Evolutionary conservation across 2,329 filamentous ascomycete species (phyloP), one percentile per base, ranked within the genome.

Genomic region (Metarhizium album): DNA sequence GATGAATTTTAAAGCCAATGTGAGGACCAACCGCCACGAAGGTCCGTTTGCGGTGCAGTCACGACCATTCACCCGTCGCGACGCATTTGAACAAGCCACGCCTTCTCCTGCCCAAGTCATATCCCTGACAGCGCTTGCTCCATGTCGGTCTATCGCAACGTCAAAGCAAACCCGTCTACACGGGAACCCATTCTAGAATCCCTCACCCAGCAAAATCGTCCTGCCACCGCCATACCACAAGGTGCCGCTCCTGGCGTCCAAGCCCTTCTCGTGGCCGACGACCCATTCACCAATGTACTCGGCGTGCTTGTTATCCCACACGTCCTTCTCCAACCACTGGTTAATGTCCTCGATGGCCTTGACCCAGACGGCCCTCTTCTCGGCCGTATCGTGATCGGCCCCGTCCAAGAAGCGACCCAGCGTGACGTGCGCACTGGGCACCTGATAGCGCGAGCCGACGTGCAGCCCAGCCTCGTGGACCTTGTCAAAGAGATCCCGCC

Each of bases 211-310:
- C 61, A 75, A 69, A 53, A 95, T 74, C 3, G 81, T 85, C 55
- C 86, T 77, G 1, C 90, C 90, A 24, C 83, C 87, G 35, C 86
- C 91, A 70, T 95, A 96, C 90, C 90, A 97, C 43, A 95, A 68
- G 5, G 76, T 74, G 0, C 91, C 91, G 55, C 77, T 80, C 43
- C 87, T 79, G 52, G 81, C 82, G 60, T 91, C 86, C 50, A 96
- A 68, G 0, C 90, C 90, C 59, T 75, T 84, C 64, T 91, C 89
- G 59, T 94, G 80, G 0, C 91, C 90, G n/a, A 96, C 82, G 23
- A 86, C 71, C 90, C 91, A 96, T 62, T 93, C 86, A 0, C 85
- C 84, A 2, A 74, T 63, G 35, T 73, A 69, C 11, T 67, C 67
- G 8, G 64, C 69, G 45, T 62, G 68, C 23, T 64, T 59, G 38